Base-by-base conservation (phyloP, 1,284 basidiomycete species). In the Xanthoconium separans region DNA sequence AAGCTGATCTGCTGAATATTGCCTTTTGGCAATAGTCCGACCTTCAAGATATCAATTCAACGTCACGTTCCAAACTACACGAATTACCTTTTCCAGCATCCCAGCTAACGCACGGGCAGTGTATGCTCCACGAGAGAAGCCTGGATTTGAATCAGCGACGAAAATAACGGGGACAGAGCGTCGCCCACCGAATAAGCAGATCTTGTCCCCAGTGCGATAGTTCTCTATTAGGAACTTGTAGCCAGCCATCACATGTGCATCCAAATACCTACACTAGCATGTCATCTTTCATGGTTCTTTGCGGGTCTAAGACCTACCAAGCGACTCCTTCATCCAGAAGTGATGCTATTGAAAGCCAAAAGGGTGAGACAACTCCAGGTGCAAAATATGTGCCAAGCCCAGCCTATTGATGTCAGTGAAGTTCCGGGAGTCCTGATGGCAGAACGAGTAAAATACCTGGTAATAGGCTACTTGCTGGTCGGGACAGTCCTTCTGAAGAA, bases 121-220 rank as follows among this genome's bases (percentile, higher is more conserved):
- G 61, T 90, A 91, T 15, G 89, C 85, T 3, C 88, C 88, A 30
- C 88, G 79, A 48, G 85, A 89, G 62, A 91, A 91, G 0, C 87
- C 84, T 84, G 52, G 9, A 12, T 24, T 31, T 44, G 42, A 16
- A 39, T 65, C 22, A 60, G 44, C 27, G 47, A 3, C 10, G 24
- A 39, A 13, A 16, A 8, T 6, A 8, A 20, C 40, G 6, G 18
- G 44, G 37, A 41, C 24, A 10, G 8, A 12, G 16, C 7, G 34
- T 18, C n/a, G 58, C 74, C 48, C 53, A 80, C 82, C 84, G 50
- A 87, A 87, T 31, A 87, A 63, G 55, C 80, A 84, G 30, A 87
- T 77, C 60, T 77, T 84, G 61, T 87, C 84, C 6, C 83, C 84
- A 2, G 61, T 56, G 20, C 66, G 68, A 62, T 82, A 84, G 60